Evolutionary conservation across 164 flowering plant genomes (phyloP).

Genomic region (Paratinospora sagittata): DNA sequence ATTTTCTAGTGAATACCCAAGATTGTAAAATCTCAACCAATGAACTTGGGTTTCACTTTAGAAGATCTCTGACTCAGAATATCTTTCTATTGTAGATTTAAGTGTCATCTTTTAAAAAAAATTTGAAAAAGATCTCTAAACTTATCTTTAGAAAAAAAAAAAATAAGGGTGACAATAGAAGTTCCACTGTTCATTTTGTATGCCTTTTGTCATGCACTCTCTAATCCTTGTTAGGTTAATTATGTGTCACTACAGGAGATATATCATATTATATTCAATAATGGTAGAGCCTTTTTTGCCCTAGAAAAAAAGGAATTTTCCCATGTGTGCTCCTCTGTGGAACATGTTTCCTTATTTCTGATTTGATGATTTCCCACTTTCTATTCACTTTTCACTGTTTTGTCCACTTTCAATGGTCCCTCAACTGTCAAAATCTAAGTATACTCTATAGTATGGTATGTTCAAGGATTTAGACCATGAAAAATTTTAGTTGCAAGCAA

Average conservation of each 20-base stretch:
- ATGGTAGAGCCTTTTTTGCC: background rate
- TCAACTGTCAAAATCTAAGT: background rate
- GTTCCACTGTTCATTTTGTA: background rate
- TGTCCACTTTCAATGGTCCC: background rate
- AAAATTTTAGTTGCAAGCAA: too few species aligned
- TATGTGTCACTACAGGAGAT: background rate
- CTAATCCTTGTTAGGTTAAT: background rate
- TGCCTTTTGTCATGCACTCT: background rate
- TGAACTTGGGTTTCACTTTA: background rate
- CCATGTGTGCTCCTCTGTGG: conserved; percentile 1
- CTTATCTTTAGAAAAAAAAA: background rate
- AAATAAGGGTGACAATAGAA: background rate
- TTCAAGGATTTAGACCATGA: background rate
- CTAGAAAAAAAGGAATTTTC: background rate
- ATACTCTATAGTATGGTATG: background rate
- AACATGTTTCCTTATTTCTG: background rate
- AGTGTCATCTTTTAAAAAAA: background rate
- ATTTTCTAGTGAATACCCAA: background rate
- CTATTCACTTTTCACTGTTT: background rate
- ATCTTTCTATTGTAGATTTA: background rate
- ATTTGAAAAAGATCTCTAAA: background rate
- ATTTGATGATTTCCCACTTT: background rate
- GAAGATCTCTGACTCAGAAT: background rate
- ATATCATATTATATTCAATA: background rate
- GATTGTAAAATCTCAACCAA: background rate